Evolutionary conservation across 352 stramenopile species (phyloP).

Genomic region (Globisporangium solare): DNA sequence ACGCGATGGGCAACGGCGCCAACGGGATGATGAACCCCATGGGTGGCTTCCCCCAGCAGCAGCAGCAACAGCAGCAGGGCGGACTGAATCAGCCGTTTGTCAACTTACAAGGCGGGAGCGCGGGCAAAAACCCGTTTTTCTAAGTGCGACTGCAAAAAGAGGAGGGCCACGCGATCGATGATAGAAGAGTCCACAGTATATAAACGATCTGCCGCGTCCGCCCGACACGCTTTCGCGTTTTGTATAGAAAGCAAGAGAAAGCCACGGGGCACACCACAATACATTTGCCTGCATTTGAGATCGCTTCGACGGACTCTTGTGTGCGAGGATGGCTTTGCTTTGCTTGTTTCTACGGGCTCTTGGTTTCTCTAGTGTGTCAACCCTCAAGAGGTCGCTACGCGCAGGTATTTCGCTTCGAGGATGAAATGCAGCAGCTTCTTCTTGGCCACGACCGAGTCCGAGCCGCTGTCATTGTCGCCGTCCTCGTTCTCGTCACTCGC

Average conservation of each 20-base stretch:
- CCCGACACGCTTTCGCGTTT: not conserved
- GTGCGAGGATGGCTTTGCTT: too few species aligned
- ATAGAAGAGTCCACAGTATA: slow-evolving; percentile 9
- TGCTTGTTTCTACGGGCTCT: too few species aligned
- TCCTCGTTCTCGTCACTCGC: slow-evolving; percentile 15
- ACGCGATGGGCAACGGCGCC: slow-evolving; percentile 48
- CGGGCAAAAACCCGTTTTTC: slow-evolving; percentile 44
- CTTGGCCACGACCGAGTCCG: slow-evolving; percentile 15
- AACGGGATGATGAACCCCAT: slow-evolving; percentile 45
- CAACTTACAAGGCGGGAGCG: slow-evolving; percentile 45
- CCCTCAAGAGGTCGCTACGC: too few species aligned
- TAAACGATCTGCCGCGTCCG: not conserved
- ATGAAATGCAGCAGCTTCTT: slow-evolving; percentile 24
- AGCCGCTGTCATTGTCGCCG: too few species aligned
- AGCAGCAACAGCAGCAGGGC: slow-evolving; percentile 29
- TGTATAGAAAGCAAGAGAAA: not conserved
- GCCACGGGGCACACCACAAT: not conserved
- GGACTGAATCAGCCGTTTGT: slow-evolving; percentile 77
- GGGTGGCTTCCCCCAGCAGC: slow-evolving; percentile 39
- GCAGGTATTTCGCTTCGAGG: slow-evolving; percentile 24
- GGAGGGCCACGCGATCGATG: not conserved
- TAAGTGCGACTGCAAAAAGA: slow-evolving; percentile 10
- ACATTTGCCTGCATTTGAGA: not conserved
- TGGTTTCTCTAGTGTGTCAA: too few species aligned
- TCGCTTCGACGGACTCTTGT: too few species aligned